Base-by-base conservation (phyloP, 1,139 yeast genomes). In the Spathaspora jeffriesii region DNA sequence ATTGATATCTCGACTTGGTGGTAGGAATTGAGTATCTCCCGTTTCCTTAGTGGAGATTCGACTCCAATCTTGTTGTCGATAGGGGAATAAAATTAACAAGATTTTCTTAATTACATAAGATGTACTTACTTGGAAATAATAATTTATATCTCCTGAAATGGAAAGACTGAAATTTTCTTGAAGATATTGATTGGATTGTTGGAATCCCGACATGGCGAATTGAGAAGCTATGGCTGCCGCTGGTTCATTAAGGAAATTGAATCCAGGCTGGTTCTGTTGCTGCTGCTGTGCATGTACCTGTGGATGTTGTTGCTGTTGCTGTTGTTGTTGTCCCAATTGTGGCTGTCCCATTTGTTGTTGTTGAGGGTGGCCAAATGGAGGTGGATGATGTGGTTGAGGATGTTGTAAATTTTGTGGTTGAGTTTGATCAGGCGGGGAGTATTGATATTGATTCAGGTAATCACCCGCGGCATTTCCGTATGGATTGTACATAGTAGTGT, bases 71-170 rank as follows among this genome's bases (percentile, higher is more conserved):
- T 81, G 82, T 63, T 91, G 93, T 52, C 82, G 75, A 77, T 90
- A 95, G 0, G 99, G 99, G 63, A 91, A 85, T 40, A 93, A 64
- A 32, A 95, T 85, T 53, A 92, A 75, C 40, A 78, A 65, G 37
- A 95, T 65, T 62, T 95, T 95, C 40, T 77, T 76, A 50, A 88
- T 63, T 30, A 95, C 99, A 60, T 92, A 95, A 2, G 84, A 74
- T 63, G 93, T 95, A 45, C 96, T 87, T 31, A 95, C 97, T 64
- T 89, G 91, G 73, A 95, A 95, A 68, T 92, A 92, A 67, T 86
- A 88, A 54, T 87, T 84, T 42, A 72, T 69, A 4, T 77, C 73
- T 21, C 70, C 70, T 78, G 76, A 37, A 78, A 75, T 28, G n/a
- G 43, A 28, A 43, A 43, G 40, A 53, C 84, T 82, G 50, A 86